Percentiles rank a stretch among this genome's conserved stretches.
Evolutionary conservation across 257 asterid genomes (phyloP).

Genomic region (Solanum sejunctum): DNA sequence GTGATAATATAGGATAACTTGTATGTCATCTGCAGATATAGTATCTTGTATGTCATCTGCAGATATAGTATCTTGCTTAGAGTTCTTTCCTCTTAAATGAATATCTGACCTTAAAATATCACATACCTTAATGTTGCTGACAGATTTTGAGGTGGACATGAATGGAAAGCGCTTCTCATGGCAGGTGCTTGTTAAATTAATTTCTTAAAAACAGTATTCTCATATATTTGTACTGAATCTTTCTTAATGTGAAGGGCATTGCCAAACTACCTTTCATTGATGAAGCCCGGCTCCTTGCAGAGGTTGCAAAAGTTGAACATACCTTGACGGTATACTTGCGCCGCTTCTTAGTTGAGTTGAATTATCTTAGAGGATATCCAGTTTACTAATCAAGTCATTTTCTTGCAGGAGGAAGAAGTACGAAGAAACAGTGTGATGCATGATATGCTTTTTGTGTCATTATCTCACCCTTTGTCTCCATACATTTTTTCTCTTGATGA

Average conservation of each 20-base stretch:
- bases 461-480: conserved; percentile 83
- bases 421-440: conserved; percentile 81
- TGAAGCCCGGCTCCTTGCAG: conserved; percentile 77
- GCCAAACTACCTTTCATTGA: conserved; percentile 96
- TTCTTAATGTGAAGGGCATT: conserved; percentile 48
- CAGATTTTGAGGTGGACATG: conserved; percentile 98
- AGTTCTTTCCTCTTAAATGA: not conserved
- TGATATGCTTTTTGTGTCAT: conserved; percentile 81
- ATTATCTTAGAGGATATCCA: not conserved
- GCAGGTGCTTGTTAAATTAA: conserved; percentile 35
- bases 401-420: conserved; percentile 74
- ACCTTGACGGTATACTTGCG: conserved; percentile 58
- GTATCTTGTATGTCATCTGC: not conserved
- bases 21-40: not conserved
- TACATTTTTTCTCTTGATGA: conserved; percentile 83
- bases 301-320: conserved; percentile 79
- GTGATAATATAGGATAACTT: not conserved
- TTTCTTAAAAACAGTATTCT: not conserved
- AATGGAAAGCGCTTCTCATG: conserved; percentile 89
- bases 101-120: not conserved
- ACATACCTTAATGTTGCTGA: conserved; percentile 2
- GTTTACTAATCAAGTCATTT: not conserved
- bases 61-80: not conserved
- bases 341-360: not conserved
- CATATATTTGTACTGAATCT: not conserved